Base-by-base conservation (phyloP, 2,329 filamentous ascomycete genomes). In the Hansfordia pulvinata region DNA sequence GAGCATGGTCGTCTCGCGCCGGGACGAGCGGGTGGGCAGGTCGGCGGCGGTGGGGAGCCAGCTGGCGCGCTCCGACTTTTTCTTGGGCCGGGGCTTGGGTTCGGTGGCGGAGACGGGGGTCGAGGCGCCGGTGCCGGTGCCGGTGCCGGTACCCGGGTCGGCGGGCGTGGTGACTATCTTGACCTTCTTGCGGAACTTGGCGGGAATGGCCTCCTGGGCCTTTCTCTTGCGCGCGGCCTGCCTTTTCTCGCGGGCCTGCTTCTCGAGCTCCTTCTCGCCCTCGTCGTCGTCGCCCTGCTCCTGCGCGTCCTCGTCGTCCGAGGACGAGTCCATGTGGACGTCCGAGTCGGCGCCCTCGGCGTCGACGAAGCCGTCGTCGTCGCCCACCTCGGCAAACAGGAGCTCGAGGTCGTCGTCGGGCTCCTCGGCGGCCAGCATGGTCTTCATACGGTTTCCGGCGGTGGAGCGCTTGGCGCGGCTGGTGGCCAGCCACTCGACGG, bases 251-350 rank as follows among this genome's bases (percentile, higher is more conserved):
- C 74, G 76, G 31, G 78, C 83, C 40, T 79, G 70, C 36, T 71
- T 76, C 53, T 90, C 75, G 29, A 98, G 52, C 52, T 93, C 84
- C 42, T 76, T 79, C 54, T 98, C 90, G 18, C 90, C 90, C 30
- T 83, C 81, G 4, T 90, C 51, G 21, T 93, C 83, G 37, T 90
- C 66, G 16, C 46, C 52, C 31, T 77, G 62, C 27, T 73, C 61
- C 51, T 70, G 74, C 31, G 84, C 77, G 33, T 92, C 83, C 25
- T 90, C 83, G 24, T 85, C 79, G 36, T 83, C 80, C 0, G 75
- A 82, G 0, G 83, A 92, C 10, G 80, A 86, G 42, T 92, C 84
- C 60, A 94, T 77, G 24, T 82, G 76, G 38, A 82, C 75, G 46
- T 94, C 88, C 2, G 78, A 82, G 3, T 59, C 70, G 28, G 69